A percentile compares a stretch with the other conserved stretches of the same genome.
Evolutionary conservation across 2,329 filamentous ascomycete genomes (phyloP).

Genomic region (Trichophyton schoenleinii): DNA sequence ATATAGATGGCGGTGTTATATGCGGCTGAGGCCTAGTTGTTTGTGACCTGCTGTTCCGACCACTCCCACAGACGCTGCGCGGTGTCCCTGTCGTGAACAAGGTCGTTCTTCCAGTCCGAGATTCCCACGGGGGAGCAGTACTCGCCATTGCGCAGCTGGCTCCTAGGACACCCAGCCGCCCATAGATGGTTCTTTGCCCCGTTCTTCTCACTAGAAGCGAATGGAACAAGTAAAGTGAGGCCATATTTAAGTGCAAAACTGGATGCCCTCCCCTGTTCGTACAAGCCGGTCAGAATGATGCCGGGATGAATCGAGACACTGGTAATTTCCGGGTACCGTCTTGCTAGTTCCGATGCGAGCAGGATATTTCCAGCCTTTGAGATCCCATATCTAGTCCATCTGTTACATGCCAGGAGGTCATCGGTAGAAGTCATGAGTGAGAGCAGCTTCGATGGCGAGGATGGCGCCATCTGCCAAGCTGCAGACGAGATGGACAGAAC

Average conservation of each 20-base stretch:
- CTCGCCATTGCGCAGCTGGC: constrained; percentile 25
- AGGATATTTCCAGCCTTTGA: constrained; percentile 41
- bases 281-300: constrained; percentile 31
- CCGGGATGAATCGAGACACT: constrained; percentile 41
- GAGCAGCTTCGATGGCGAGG: constrained; percentile 9
- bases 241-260: constrained; percentile 17
- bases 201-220: constrained; percentile 22
- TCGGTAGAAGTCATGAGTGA: constrained; percentile 29
- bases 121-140: constrained; percentile 33
- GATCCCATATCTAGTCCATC: constrained; percentile 39
- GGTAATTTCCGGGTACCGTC: constrained; percentile 32
- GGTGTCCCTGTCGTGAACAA: constrained; percentile 23
- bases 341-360: constrained; percentile 28
- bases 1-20: neutral
- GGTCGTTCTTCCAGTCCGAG: constrained; percentile 20
- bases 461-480: constrained; percentile 25
- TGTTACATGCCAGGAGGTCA: constrained; percentile 23
- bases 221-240: constrained; percentile 14
- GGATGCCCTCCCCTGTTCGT: constrained; percentile 20
- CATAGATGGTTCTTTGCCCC: constrained; percentile 34
- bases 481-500: constrained; percentile 30
- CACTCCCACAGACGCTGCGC: constrained; percentile 32
- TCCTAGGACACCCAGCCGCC: constrained; percentile 25
- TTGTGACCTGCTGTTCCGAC: constrained; percentile 24
- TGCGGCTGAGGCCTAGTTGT: neutral